These are phyloP conservation scores for Phytophthora pluvialis DNA, from an alignment of 352 stramenopile species.

Conservation along the genomic window DNA sequence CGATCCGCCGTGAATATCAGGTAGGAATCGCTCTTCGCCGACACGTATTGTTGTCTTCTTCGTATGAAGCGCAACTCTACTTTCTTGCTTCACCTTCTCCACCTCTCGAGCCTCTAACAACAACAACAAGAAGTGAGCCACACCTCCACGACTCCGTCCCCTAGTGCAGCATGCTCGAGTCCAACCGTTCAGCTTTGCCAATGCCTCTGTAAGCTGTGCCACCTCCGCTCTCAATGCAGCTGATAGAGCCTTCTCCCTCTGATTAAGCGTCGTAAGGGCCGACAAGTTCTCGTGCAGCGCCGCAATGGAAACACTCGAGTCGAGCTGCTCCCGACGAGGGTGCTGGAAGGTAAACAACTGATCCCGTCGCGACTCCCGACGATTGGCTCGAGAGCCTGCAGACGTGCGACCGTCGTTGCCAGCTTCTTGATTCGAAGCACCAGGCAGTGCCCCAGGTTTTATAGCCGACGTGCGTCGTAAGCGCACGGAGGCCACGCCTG, in stretches of 20 bases:
- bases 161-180: not conserved
- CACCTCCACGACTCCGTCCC: not conserved
- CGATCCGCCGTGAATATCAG: slow-evolving; percentile 45
- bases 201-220: slow-evolving; percentile 32
- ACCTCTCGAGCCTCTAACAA: slow-evolving; percentile 47
- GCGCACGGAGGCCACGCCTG: slow-evolving; percentile 29
- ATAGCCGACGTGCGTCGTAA: slow-evolving; percentile 26
- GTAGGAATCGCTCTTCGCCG: slow-evolving; percentile 36
- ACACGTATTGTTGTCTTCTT: slow-evolving; percentile 36
- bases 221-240: slow-evolving; percentile 49
- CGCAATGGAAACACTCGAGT: slow-evolving; percentile 35
- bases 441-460: slow-evolving; percentile 5
- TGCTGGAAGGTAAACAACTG: slow-evolving; percentile 34
- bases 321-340: slow-evolving; percentile 39
- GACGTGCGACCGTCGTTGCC: not conserved
- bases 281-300: slow-evolving; percentile 59
- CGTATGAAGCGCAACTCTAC: slow-evolving; percentile 27
- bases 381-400: slow-evolving; percentile 4
- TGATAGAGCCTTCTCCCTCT: slow-evolving; percentile 56
- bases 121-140: not conserved
- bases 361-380: slow-evolving; percentile 5
- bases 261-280: slow-evolving; percentile 48
- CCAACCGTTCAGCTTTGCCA: slow-evolving; percentile 51
- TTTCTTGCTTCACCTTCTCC: slow-evolving; percentile 61
- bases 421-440: slow-evolving; percentile 28